A percentile compares a stretch with the other conserved stretches of the same genome.
These are phyloP conservation scores for Blakeslea trispora DNA, from an alignment of 371 early-diverging fungal genomes.

Conservation along the genomic window DNA sequence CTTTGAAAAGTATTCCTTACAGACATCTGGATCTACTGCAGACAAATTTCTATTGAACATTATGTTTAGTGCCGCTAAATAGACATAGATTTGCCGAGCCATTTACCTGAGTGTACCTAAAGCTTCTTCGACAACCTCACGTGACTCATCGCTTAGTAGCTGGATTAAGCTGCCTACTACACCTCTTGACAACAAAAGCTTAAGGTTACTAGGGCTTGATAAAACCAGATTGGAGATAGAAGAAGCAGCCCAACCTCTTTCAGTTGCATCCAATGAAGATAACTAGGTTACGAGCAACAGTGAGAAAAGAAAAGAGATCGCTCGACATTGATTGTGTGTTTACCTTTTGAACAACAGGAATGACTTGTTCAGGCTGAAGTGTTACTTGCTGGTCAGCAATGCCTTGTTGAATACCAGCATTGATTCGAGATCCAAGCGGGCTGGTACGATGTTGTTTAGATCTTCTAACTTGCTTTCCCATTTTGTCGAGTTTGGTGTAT, in stretches of 20 bases:
- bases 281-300: too few species aligned
- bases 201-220: conserved; percentile 62
- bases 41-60: conserved; percentile 55
- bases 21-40: conserved; percentile 61
- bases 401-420: conserved; percentile 31
- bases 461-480: conserved; percentile 46
- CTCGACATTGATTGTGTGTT: background rate
- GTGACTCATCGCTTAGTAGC: conserved; percentile 68
- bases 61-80: background rate
- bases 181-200: conserved; percentile 72
- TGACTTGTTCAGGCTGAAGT: conserved; percentile 41
- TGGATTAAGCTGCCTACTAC: conserved; percentile 68
- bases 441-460: conserved; percentile 24
- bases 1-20: conserved; percentile 67
- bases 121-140: conserved; percentile 77
- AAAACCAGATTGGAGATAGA: conserved; percentile 78
- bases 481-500: too few species aligned
- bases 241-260: conserved; percentile 89
- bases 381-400: conserved; percentile 21
- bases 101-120: conserved; percentile 72
- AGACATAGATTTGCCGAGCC: background rate
- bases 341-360: conserved; percentile 66
- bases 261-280: conserved; percentile 64
- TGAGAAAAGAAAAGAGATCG: background rate
- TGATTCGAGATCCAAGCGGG: conserved; percentile 28